Percentiles rank a stretch among this genome's conserved stretches.
These are phyloP conservation scores for Calendula officinalis DNA, from an alignment of 129 eudicot species.

Conservation along the genomic window DNA sequence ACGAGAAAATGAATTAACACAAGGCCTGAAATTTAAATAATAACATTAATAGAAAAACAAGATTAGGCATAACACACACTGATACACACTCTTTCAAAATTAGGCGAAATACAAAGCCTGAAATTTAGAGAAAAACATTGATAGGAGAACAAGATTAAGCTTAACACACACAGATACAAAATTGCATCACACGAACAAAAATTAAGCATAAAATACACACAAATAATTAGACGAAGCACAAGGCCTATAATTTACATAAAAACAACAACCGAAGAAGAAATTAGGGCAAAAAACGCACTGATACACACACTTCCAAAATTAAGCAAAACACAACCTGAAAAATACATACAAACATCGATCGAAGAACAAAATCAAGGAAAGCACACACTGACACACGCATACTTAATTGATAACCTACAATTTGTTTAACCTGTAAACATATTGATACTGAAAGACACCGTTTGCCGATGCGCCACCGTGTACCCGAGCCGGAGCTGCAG, in stretches of 20 bases:
- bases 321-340: background rate
- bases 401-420: background rate
- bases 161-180: background rate
- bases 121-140: too few relatives aligned
- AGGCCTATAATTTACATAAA: background rate
- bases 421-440: constrained; percentile 33
- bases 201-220: background rate
- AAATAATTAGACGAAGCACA: background rate
- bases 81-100: background rate
- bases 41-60: constrained; percentile 13
- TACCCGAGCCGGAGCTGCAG: constrained; percentile 17
- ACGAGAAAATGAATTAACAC: constrained; percentile 32
- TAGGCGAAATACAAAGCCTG: background rate
- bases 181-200: background rate
- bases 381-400: background rate
- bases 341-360: background rate
- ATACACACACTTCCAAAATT: too few relatives aligned
- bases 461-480: constrained; percentile 27
- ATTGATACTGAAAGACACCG: constrained; percentile 9
- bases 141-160: constrained; percentile 3
- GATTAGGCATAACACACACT: background rate
- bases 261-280: background rate
- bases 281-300: background rate
- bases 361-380: background rate
- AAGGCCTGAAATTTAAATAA: constrained; percentile 36